Evolutionary conservation across 2,329 filamentous ascomycete genomes (phyloP).

Genomic region (Colletotrichum kahawae): DNA sequence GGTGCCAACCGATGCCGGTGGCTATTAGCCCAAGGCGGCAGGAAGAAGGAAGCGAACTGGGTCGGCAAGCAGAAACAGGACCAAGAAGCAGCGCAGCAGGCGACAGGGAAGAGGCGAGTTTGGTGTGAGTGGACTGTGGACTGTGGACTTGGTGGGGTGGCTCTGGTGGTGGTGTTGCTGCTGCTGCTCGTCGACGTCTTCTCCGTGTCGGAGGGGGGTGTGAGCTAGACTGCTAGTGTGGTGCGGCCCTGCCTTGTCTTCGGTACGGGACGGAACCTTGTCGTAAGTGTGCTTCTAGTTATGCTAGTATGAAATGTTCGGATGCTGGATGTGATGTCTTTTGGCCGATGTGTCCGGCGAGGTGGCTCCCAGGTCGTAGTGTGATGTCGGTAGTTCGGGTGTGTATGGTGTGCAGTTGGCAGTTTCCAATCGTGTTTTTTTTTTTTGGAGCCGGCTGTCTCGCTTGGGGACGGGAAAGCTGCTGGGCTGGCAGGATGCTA

Average conservation of each 20-base stretch:
- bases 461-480: constrained; percentile 3
- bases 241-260: not conserved
- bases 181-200: not conserved
- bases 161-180: not conserved
- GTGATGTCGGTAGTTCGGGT: not conserved
- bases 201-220: not conserved
- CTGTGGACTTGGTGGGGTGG: not conserved
- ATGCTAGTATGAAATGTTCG: not conserved
- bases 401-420: not conserved
- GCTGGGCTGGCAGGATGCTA: not conserved
- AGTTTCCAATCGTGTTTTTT: not conserved
- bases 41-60: constrained; percentile 10
- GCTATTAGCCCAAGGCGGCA: not conserved
- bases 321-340: not conserved
- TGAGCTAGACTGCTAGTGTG: not conserved
- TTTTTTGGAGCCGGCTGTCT: constrained; percentile 1
- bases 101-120: constrained; percentile 9
- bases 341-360: not conserved
- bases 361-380: not conserved
- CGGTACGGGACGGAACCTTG: constrained; percentile 4
- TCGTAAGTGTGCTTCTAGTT: not conserved
- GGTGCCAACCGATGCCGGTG: constrained; percentile 3
- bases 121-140: constrained; percentile 11
- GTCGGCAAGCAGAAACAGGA: constrained; percentile 6
- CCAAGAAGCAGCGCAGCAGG: not conserved